phyloP scores from a whole-genome alignment of 1,284 basidiomycete species.

The Wolfiporia cocos region DNA sequence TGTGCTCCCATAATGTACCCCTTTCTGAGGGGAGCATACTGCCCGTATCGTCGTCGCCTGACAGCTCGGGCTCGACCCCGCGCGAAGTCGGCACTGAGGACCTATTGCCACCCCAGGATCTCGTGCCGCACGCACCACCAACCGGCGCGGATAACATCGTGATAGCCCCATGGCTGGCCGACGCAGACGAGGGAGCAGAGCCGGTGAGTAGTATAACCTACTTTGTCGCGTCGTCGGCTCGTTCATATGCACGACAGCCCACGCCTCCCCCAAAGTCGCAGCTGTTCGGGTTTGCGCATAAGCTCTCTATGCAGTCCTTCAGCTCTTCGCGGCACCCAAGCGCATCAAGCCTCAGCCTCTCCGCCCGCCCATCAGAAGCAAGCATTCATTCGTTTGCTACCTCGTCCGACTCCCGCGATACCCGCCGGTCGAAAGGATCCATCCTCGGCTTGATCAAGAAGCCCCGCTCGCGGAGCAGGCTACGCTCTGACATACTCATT shows the following conservation, averaged over 20 bases:
- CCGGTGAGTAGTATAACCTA: conserved; percentile 6
- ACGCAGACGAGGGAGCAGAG: conserved; percentile 2
- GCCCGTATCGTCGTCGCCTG: conserved; percentile 18
- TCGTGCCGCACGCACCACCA: conserved; percentile 13
- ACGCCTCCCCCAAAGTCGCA: conserved; percentile 20
- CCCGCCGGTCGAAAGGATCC: conserved; percentile 12
- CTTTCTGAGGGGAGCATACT: conserved; percentile 12
- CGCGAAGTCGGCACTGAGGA: no score
- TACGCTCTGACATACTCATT: conserved; percentile 18
- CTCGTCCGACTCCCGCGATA: no score
- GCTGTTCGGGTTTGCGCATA: conserved; percentile 18
- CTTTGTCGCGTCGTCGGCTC: neutral
- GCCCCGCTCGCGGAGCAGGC: conserved; percentile 25
- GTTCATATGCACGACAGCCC: conserved; percentile 12
- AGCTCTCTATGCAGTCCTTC: conserved; percentile 20
- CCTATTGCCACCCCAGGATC: conserved; percentile 13
- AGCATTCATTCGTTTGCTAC: no score
- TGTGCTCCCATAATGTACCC: conserved; percentile 19
- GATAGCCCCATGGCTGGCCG: conserved; percentile 19
- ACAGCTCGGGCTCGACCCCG: no score
- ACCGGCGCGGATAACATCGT: conserved; percentile 10
- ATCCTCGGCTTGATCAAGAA: conserved; percentile 25
- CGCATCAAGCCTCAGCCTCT: conserved; percentile 17
- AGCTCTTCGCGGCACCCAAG: conserved; percentile 17
- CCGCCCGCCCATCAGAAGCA: conserved; percentile 20